Evolutionary conservation across 768 basidiomycete genomes (phyloP).

Genomic region (Galerina sulciceps): DNA sequence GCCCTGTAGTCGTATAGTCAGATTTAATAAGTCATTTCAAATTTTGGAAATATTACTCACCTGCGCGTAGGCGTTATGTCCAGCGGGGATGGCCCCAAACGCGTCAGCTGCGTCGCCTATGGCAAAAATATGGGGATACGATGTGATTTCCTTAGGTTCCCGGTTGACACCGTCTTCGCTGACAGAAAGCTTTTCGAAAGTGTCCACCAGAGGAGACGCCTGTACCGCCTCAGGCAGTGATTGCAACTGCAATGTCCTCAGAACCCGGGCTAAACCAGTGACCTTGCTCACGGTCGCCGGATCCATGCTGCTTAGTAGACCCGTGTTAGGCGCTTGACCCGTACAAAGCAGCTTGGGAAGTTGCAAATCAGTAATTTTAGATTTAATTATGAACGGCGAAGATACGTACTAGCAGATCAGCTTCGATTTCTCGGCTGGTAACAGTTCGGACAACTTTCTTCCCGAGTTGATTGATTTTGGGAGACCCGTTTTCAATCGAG

Average conservation of each 20-base stretch:
- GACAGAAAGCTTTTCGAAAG: constrained; percentile 24
- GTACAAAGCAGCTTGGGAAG: constrained; percentile 56
- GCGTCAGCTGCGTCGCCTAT: constrained; percentile 69
- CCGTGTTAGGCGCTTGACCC: constrained; percentile 63
- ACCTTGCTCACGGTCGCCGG: constrained; percentile 39
- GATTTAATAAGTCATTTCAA: background rate
- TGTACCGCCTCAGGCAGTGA: constrained; percentile 14
- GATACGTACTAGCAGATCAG: constrained; percentile 53
- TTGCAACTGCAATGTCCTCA: constrained; percentile 56
- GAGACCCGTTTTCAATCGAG: constrained; percentile 32
- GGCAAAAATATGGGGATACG: constrained; percentile 61
- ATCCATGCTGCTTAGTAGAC: constrained; percentile 47
- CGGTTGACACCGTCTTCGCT: constrained; percentile 4
- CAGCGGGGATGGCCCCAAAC: constrained; percentile 65
- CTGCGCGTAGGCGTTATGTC: constrained; percentile 59
- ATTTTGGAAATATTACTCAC: constrained; percentile 18
- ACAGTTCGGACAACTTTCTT: constrained; percentile 47
- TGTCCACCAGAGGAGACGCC: constrained; percentile 17
- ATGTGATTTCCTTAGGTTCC: constrained; percentile 19
- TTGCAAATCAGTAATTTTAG: background rate
- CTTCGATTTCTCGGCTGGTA: constrained; percentile 53
- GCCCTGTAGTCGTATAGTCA: constrained; percentile 28
- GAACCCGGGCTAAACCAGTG: constrained; percentile 47
- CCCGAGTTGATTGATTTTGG: constrained; percentile 27
- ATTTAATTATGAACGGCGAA: background rate